Conservation (phyloP, 202 grass and related monocot species). For the Carex sylvatica region DNA sequence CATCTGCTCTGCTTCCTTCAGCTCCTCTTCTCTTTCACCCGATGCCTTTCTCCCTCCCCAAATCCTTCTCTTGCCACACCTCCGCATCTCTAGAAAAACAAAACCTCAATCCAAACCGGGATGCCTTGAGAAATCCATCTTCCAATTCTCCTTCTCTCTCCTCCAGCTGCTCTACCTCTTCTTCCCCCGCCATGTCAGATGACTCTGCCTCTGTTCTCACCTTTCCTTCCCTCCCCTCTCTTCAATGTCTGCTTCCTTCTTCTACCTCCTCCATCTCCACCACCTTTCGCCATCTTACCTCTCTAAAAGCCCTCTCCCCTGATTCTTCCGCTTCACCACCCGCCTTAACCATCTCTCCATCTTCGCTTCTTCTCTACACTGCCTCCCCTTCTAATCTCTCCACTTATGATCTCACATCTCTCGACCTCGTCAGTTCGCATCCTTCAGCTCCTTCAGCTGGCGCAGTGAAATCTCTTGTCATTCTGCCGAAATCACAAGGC, state of each 20-base stretch:
- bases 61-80: conserved; percentile 42
- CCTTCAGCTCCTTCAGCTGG: conserved; percentile 33
- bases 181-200: conserved; percentile 41
- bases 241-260: not conserved
- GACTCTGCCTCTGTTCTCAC: conserved; percentile 46
- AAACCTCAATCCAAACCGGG: not conserved
- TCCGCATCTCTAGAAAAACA: conserved; percentile 32
- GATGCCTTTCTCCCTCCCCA: conserved; percentile 16
- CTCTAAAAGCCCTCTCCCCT: conserved; percentile 31
- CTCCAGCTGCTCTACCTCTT: conserved; percentile 23
- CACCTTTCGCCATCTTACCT: conserved; percentile 39
- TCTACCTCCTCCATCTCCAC: not conserved
- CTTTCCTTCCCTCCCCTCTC: conserved; percentile 45
- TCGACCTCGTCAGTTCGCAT: conserved; percentile 21
- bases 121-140: conserved; percentile 13
- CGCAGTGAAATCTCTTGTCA: conserved; percentile 53
- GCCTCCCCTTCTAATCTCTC: conserved; percentile 34
- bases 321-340: not conserved
- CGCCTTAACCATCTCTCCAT: not conserved
- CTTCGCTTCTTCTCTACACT: conserved; percentile 26
- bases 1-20: not conserved
- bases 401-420: conserved; percentile 40
- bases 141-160: not conserved
- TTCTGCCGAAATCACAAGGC: conserved; percentile 18
- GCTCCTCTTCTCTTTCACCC: not conserved